Base-by-base conservation (phyloP, 1,139 yeast species). In the Yamadazyma sp. region DNA sequence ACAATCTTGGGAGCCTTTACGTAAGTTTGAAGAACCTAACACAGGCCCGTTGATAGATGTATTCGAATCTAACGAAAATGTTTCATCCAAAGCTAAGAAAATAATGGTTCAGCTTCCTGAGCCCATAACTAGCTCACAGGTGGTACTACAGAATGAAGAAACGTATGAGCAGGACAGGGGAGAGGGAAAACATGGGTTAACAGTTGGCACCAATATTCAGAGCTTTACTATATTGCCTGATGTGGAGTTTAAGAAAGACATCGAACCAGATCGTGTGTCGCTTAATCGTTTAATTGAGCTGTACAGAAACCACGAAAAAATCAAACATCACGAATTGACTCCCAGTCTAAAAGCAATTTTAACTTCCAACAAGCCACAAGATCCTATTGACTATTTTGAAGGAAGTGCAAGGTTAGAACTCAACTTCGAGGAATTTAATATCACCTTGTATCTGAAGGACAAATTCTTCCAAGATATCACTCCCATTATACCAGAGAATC, bases 381-480 rank as follows among this genome's bases (percentile, higher is more conserved):
- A 41, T 10, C 47, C 47, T 16, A 14, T 33, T 3, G 40, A 42
- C n/a, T 43, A 27, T 18, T 46, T 46, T 25, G 31, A 38, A 3
- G 15, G 25, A 9, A 29, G 29, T 22, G 34, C 37, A 5, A 5
- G n/a, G 6, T 8, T 36, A 7, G 20, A 24, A 7, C 2, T 42
- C 4, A 27, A 37, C 18, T 36, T 37, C 27, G 40, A 31, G 3
- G 29, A 16, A 3, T 29, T 40, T 13, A 36, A 34, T 13, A 12
- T 33, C 25, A n/a, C 10, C 7, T 31, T 34, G 6, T 45, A 32
- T 18, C 44, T 39, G 46, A 29, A 25, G 9, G 16, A 15, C 3
- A 17, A 25, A 10, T 45, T 46, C 29, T 6, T 37, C 8, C 13
- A 31, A 2, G 43, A 47, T 29, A 9, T 42, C 6, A 10, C 35